These are phyloP conservation scores for Tetragonia tetragonoides DNA, from an alignment of 148 eudicot genomes.

Conservation along the genomic window DNA sequence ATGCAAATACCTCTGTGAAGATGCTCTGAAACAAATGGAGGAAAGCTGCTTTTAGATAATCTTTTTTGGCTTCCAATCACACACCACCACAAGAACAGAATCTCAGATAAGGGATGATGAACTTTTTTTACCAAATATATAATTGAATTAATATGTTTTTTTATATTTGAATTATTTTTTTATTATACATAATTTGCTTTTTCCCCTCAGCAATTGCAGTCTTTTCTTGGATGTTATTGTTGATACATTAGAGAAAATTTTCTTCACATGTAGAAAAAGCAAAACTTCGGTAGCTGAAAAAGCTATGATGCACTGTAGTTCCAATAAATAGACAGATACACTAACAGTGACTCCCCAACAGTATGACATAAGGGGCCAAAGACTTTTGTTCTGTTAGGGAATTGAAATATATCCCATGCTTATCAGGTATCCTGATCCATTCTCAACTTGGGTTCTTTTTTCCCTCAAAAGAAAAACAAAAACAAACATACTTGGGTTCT, in stretches of 20 bases:
- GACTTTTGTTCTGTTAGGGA: neutral
- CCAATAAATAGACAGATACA: neutral
- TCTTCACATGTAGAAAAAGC: neutral
- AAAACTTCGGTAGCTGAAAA: constrained; percentile 11
- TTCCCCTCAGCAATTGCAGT: neutral
- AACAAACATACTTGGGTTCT: too few relatives aligned
- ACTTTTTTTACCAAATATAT: constrained; percentile 21
- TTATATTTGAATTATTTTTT: neutral
- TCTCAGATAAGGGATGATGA: constrained; percentile 49
- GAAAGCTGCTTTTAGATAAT: constrained; percentile 46
- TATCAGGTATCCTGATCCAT: neutral
- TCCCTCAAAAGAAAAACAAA: too few relatives aligned
- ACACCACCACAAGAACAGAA: constrained; percentile 53
- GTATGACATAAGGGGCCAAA: constrained; percentile 23
- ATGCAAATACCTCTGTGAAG: constrained; percentile 34
- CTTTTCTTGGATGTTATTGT: neutral
- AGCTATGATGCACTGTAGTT: constrained; percentile 18
- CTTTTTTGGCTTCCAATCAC: constrained; percentile 48
- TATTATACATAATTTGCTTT: neutral
- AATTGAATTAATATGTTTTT: neutral
- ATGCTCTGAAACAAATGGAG: constrained; percentile 47
- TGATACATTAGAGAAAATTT: neutral
- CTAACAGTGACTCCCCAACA: constrained; percentile 14
- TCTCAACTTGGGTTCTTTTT: neutral
- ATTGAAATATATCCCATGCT: constrained; percentile 17